Base-by-base conservation (phyloP, 2,329 filamentous ascomycete species). In the Aspergillus sp. region DNA sequence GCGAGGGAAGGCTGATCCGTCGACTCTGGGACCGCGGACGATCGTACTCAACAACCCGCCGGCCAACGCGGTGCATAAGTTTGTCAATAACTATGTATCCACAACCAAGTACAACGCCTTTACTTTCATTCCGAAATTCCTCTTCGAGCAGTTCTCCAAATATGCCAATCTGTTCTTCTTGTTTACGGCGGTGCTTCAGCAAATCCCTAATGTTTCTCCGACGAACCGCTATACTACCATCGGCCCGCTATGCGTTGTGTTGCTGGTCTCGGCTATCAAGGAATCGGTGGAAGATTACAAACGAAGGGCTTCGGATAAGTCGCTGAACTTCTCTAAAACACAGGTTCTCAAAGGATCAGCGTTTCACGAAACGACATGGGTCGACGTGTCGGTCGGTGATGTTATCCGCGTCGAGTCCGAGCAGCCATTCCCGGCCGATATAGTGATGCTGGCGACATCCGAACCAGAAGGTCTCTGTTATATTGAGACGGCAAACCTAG, bases 151-250 rank as follows among this genome's bases (percentile, higher is more conserved):
- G 66, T 98, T 98, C 72, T 96, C 90, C 51, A 98, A 96, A 75
- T 95, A 96, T 69, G 93, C 93, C 74, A 98, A 98, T 71, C 71
- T 98, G 62, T 98, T 98, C 76, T 98, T 98, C 85, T 80, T 98
- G 65, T 97, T 98, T 69, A 98, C 93, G 34, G 90, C 93, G 10
- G 83, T 81, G 36, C 73, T 98, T 41, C 93, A 98, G 73, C 93
- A 98, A 67, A 95, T 98, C 51, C 93, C 93, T 26, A 84, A 86
- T 55, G 84, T 98, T 51, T 95, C 90, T 32, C 93, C 94, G 5
- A 98, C 93, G 7, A 97, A 96, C 71, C 80, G 78, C 68, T 98
- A 90, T 64, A 98, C 93, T 4, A 98, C 94, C 34, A 96, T 98
- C 63, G 91, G 86, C 4, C 93, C 93, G n/a, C 78, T 98, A 49